Conservation (phyloP, 2,329 filamentous ascomycete genomes). For the Grosmannia serpens region DNA sequence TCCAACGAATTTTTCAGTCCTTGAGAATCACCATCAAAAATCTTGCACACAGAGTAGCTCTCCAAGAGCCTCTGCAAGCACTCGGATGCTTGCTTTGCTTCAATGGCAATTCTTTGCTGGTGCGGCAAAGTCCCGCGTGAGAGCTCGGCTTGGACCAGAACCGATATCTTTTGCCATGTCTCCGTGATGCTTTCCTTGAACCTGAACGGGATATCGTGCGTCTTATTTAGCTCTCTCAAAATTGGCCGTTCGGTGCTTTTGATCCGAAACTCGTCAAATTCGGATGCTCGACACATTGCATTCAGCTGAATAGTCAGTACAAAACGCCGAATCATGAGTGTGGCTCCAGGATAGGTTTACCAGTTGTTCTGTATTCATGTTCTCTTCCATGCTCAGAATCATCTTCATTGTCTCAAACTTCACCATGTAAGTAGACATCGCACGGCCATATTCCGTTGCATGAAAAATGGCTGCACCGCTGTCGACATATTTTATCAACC, state of each 20-base stretch:
- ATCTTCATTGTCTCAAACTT: slow-evolving; percentile 69
- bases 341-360: slow-evolving; percentile 32
- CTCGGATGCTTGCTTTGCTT: slow-evolving; percentile 57
- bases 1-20: slow-evolving; percentile 61
- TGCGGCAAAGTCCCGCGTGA: slow-evolving; percentile 47
- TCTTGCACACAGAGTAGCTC: slow-evolving; percentile 66
- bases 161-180: slow-evolving; percentile 61
- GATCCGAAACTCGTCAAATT: slow-evolving; percentile 63
- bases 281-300: slow-evolving; percentile 53
- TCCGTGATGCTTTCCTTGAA: slow-evolving; percentile 56
- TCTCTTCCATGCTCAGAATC: slow-evolving; percentile 50
- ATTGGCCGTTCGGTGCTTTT: slow-evolving; percentile 56
- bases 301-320: slow-evolving; percentile 42
- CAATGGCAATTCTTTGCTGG: slow-evolving; percentile 32
- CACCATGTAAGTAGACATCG: slow-evolving; percentile 76
- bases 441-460: slow-evolving; percentile 61
- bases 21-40: slow-evolving; percentile 46
- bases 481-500: slow-evolving; percentile 33
- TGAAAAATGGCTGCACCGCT: slow-evolving; percentile 32
- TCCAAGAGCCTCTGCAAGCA: slow-evolving; percentile 58
- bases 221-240: slow-evolving; percentile 63
- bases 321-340: not conserved
- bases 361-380: slow-evolving; percentile 53
- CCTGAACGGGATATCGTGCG: slow-evolving; percentile 55
- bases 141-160: slow-evolving; percentile 67